phyloP scores from a whole-genome alignment of 305 asterid genomes.

The Rubia tinctorum region DNA sequence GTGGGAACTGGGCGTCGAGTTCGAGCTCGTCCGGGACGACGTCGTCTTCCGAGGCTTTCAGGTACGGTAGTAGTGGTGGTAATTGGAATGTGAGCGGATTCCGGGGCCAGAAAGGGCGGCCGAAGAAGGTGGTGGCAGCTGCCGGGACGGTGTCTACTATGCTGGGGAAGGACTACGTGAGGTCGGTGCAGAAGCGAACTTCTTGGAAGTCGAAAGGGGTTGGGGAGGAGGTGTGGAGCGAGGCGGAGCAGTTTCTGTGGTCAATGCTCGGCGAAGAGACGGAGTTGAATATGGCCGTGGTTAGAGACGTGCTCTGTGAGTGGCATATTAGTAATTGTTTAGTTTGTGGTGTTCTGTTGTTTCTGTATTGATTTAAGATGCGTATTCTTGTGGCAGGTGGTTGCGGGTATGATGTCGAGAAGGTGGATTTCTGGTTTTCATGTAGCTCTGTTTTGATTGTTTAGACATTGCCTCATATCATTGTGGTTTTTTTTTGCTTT shows the following conservation, averaged over 20 bases:
- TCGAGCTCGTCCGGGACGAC: conserved; percentile 14
- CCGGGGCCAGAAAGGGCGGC: conserved; percentile 36
- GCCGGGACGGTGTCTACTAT: conserved; percentile 72
- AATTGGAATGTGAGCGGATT: conserved; percentile 20
- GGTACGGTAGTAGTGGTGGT: conserved; percentile 28
- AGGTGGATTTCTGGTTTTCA: conserved; percentile 39
- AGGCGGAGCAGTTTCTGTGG: conserved; percentile 69
- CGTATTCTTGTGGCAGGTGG: conserved; percentile 61
- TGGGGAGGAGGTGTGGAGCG: conserved; percentile 44
- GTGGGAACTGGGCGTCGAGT: conserved; percentile 34
- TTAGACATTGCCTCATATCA: not conserved
- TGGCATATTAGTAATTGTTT: conserved; percentile 15
- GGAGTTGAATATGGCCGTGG: conserved; percentile 61
- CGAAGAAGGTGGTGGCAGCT: conserved; percentile 64
- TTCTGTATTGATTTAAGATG: not conserved
- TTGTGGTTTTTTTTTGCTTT: conserved; percentile 9
- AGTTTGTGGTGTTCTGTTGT: conserved; percentile 5
- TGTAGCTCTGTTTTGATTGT: not conserved
- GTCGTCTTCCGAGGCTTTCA: conserved; percentile 40
- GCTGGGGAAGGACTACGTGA: conserved; percentile 81
- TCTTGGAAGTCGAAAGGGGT: conserved; percentile 37
- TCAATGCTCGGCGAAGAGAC: conserved; percentile 80
- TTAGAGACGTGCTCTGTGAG: conserved; percentile 84
- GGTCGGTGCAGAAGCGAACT: conserved; percentile 59
- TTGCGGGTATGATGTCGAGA: conserved; percentile 74